These are phyloP conservation scores for Trichoderma sp. DNA, from an alignment of 2,329 filamentous ascomycete genomes.

Conservation along the genomic window DNA sequence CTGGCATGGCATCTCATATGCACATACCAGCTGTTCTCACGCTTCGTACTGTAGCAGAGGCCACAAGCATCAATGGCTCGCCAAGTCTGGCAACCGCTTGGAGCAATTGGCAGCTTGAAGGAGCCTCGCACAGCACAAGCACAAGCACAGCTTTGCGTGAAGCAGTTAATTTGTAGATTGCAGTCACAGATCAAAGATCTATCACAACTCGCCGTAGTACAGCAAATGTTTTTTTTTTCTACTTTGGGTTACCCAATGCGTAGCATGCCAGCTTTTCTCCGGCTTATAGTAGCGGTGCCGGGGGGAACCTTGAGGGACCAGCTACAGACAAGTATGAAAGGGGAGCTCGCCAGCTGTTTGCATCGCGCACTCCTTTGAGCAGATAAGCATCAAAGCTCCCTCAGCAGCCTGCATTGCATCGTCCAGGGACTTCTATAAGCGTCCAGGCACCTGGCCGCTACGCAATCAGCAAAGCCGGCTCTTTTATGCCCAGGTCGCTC, in stretches of 20 bases:
- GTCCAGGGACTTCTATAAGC: not conserved
- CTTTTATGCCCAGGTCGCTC: not conserved
- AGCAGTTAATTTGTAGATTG: not conserved
- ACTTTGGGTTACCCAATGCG: not conserved
- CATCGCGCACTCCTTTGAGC: not conserved
- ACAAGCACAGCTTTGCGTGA: not conserved
- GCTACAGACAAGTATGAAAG: not conserved
- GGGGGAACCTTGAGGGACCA: slow-evolving; percentile 3
- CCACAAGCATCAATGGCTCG: not conserved
- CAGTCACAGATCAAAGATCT: not conserved
- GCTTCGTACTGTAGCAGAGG: not conserved
- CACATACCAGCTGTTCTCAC: not conserved
- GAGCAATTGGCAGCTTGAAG: not conserved
- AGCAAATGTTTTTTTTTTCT: not conserved
- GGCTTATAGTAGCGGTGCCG: not conserved
- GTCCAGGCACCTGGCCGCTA: slow-evolving; percentile 3
- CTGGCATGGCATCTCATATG: not conserved
- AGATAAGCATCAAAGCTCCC: slow-evolving; percentile 3
- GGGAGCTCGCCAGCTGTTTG: not conserved
- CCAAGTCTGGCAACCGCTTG: not conserved
- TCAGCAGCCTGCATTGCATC: not conserved
- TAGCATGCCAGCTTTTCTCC: not conserved
- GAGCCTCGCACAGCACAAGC: not conserved
- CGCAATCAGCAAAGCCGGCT: slow-evolving; percentile 11
- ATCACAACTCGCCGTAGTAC: not conserved